Percentiles rank a stretch among this genome's conserved stretches.
Evolutionary conservation across 2,329 filamentous ascomycete genomes (phyloP).

Genomic region (Fusarium longipes): DNA sequence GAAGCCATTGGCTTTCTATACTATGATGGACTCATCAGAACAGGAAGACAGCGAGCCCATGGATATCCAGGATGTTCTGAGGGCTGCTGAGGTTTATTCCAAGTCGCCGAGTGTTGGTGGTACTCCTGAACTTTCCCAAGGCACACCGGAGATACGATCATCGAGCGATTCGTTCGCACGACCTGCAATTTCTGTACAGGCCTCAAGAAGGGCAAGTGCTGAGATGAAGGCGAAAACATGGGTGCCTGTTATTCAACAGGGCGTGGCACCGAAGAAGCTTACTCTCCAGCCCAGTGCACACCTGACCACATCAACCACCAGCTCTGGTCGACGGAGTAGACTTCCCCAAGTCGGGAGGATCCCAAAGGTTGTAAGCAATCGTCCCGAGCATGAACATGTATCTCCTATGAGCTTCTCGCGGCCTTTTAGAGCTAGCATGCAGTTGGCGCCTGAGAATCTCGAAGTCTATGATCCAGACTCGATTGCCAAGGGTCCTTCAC

Average conservation of each 20-base stretch:
- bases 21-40: conserved; percentile 70
- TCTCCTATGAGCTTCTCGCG: conserved; percentile 86
- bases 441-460: conserved; percentile 49
- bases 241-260: conserved; percentile 19
- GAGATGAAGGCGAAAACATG: conserved; percentile 17
- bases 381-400: conserved; percentile 72
- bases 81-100: conserved; percentile 58
- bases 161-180: conserved; percentile 20
- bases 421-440: conserved; percentile 73
- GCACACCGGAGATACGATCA: conserved; percentile 30
- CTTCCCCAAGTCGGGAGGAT: conserved; percentile 87
- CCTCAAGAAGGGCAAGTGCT: neutral
- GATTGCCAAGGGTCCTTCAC: conserved; percentile 62
- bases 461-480: conserved; percentile 51
- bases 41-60: conserved; percentile 60
- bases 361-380: conserved; percentile 79
- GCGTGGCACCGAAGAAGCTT: conserved; percentile 5
- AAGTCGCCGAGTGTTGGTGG: conserved; percentile 34
- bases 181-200: conserved; percentile 1
- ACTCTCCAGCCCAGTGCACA: conserved; percentile 9
- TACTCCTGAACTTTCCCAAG: conserved; percentile 30
- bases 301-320: conserved; percentile 6
- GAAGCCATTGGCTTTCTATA: conserved; percentile 69
- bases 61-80: conserved; percentile 59
- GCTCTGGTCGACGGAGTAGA: conserved; percentile 61